These are phyloP conservation scores for Chenopodium berlandieri DNA, from an alignment of 148 eudicot species.

Conservation along the genomic window DNA sequence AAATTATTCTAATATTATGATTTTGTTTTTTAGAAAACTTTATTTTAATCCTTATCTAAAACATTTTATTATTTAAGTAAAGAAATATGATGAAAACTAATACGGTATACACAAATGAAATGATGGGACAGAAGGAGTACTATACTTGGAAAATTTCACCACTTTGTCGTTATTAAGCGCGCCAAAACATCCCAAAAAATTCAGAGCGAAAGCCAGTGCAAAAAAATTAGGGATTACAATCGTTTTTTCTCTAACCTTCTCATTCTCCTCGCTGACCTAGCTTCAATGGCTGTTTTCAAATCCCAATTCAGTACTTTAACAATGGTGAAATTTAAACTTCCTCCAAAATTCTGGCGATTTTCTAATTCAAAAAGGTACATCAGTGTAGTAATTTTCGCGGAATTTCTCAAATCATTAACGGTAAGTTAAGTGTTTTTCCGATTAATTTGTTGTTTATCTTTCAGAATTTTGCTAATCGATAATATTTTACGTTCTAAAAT, in stretches of 20 bases:
- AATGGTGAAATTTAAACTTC: background rate
- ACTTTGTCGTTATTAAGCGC: background rate
- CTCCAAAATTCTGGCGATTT: background rate
- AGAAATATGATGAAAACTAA: no score
- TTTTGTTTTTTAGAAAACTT: no score
- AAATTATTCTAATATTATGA: no score
- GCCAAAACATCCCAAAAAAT: slow-evolving; percentile 17
- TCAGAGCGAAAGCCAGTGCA: background rate
- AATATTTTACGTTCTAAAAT: background rate
- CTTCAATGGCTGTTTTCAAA: background rate
- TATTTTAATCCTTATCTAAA: no score
- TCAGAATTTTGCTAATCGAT: background rate
- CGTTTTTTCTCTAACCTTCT: no score
- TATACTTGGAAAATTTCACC: background rate
- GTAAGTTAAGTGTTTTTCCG: slow-evolving; percentile 9
- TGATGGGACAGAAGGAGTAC: no score
- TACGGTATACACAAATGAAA: no score
- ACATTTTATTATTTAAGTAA: no score
- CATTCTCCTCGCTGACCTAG: no score
- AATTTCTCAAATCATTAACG: background rate
- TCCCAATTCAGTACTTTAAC: background rate
- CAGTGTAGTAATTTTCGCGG: background rate
- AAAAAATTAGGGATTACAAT: slow-evolving; percentile 6
- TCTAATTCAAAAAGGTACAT: background rate
- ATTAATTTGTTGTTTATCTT: background rate